Evolutionary conservation across 306 rosid species (phyloP).

Genomic region (Hippophae rhamnoides): DNA sequence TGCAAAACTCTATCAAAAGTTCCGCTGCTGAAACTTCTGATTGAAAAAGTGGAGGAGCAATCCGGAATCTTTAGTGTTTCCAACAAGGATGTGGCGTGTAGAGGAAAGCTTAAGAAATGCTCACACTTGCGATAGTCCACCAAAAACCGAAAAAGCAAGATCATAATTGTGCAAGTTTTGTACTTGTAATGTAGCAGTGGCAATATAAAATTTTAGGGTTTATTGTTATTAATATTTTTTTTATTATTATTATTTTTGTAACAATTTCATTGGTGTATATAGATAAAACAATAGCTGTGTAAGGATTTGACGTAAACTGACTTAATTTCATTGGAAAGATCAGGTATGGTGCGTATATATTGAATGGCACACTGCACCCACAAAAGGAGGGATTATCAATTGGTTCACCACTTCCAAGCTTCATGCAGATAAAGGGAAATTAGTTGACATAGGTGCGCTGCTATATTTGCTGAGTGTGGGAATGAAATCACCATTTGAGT

Average conservation of each 20-base stretch:
- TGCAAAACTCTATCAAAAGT: conserved; percentile 61
- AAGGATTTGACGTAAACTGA: no score
- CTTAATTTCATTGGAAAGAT: no score
- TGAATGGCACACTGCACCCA: no score
- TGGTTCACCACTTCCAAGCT: no score
- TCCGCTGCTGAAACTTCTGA: conserved; percentile 75
- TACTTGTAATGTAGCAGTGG: not conserved
- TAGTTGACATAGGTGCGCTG: no score
- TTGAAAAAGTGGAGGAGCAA: conserved; percentile 76
- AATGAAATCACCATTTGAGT: no score
- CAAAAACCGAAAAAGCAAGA: no score
- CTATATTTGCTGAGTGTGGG: no score
- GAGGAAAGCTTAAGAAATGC: conserved; percentile 42
- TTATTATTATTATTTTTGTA: not conserved
- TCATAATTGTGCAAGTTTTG: not conserved
- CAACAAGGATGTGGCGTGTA: conserved; percentile 40
- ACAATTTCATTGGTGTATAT: not conserved
- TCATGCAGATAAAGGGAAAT: no score
- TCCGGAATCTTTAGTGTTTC: conserved; percentile 49
- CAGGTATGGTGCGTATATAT: no score
- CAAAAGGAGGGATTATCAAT: no score
- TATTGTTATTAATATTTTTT: no score
- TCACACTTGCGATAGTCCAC: conserved; percentile 32
- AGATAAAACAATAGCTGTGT: not conserved
- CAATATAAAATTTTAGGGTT: not conserved